Conservation (phyloP, 441 rosid species). For the Pelargonium exstipulatum region DNA sequence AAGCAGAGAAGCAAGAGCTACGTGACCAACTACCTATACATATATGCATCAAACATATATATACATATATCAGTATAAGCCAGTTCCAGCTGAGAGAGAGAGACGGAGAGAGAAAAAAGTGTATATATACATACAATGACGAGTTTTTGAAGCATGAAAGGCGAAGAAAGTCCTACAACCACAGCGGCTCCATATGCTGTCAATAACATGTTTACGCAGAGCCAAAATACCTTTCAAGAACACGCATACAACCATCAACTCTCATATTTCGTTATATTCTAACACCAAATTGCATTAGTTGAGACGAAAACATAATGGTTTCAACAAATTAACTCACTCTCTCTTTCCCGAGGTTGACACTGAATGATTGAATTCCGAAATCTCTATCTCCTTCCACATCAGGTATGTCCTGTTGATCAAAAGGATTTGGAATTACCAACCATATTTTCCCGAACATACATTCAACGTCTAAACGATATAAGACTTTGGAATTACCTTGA, state of each 20-base stretch:
- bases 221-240: conserved; percentile 26
- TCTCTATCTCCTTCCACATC: conserved; percentile 35
- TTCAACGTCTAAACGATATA: no score
- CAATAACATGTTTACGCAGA: conserved; percentile 29
- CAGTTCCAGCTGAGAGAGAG: no score
- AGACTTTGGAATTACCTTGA: conserved; percentile 24
- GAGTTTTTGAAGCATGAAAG: conserved; percentile 20
- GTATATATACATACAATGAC: conserved; percentile 17
- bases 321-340: conserved; percentile 19
- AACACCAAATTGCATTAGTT: neutral
- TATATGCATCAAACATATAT: neutral
- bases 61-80: neutral
- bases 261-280: neutral
- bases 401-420: conserved; percentile 31
- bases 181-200: conserved; percentile 27
- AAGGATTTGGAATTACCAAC: no score
- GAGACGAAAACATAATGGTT: no score
- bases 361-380: conserved; percentile 29
- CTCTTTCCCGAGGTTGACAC: conserved; percentile 27
- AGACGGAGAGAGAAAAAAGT: neutral
- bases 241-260: neutral
- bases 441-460: neutral
- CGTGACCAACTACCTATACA: conserved; percentile 23
- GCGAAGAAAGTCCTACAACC: conserved; percentile 24
- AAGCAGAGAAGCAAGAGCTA: conserved; percentile 16